Percentiles rank a stretch among this genome's conserved stretches.
phyloP scores from a whole-genome alignment of 768 basidiomycete genomes.

The Coprinopsis marcescibilis region DNA sequence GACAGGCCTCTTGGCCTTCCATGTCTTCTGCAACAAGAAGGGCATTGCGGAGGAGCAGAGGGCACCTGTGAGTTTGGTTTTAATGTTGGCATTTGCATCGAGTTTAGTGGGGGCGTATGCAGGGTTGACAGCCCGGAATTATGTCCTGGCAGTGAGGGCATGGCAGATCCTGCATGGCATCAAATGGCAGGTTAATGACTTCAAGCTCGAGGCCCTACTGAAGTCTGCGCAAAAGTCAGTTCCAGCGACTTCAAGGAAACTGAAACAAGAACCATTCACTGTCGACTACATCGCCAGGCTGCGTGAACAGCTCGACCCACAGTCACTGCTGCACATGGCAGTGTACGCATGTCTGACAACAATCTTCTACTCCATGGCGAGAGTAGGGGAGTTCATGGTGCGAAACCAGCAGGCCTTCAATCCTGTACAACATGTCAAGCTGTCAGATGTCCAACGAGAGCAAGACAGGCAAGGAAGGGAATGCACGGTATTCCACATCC shows the following conservation, averaged over 20 bases:
- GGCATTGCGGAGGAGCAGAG: slow-evolving; percentile 25
- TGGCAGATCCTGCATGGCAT: slow-evolving; percentile 43
- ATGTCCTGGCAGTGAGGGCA: slow-evolving; percentile 31
- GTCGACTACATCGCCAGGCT: slow-evolving; percentile 19
- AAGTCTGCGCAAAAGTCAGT: slow-evolving; percentile 23
- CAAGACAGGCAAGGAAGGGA: slow-evolving; percentile 20
- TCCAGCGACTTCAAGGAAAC: slow-evolving; percentile 23
- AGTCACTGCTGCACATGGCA: slow-evolving; percentile 26
- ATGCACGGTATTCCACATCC: slow-evolving; percentile 23
- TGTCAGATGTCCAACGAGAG: slow-evolving; percentile 11
- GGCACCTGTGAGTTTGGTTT: slow-evolving; percentile 18
- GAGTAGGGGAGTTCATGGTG: slow-evolving; percentile 34
- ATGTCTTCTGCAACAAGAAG: slow-evolving; percentile 32
- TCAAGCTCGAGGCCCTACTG: slow-evolving; percentile 22
- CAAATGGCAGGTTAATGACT: slow-evolving; percentile 21
- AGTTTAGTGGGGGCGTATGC: slow-evolving; percentile 27
- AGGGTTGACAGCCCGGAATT: slow-evolving; percentile 29
- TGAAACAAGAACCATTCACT: slow-evolving; percentile 26
- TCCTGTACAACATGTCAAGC: slow-evolving; percentile 24
- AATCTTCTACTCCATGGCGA: slow-evolving; percentile 27
- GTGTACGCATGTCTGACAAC: slow-evolving; percentile 33
- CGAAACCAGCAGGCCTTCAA: slow-evolving; percentile 26
- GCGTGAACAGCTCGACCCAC: slow-evolving; percentile 18
- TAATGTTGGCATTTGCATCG: slow-evolving; percentile 27
- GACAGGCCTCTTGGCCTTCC: slow-evolving; percentile 30